Evolutionary conservation across 345 rosid species (phyloP), one percentile per base, ranked within the genome.

Genomic region (Kernera saxatilis): DNA sequence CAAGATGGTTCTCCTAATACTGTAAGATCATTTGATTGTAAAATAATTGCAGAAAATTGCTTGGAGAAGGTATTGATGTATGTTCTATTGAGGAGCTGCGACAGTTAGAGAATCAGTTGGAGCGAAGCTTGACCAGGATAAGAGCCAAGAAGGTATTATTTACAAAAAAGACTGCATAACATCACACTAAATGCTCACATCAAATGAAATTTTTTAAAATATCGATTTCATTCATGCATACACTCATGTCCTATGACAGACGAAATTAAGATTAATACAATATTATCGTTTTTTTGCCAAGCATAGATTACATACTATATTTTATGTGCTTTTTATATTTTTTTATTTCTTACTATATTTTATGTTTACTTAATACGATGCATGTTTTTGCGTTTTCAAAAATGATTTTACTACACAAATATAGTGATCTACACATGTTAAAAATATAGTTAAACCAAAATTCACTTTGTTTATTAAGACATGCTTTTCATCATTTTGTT

Each of bases 111-210:
- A 87, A 66, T 72, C 96, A 94, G 66, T 14, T 91, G 78, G 95
- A 88, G 13, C 82, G 84, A 74, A 70, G 97, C 82, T 85, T 94
- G 51, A 74, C 76, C 73, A 84, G 67, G 75, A 84, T 94, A 53
- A 84, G 96, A 82, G 86, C 89, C 23, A 88, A 82, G 83, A 91
- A 91, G 99, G 97, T 91, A 79, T 40, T 6, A 29, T 4, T 33
- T 61, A 5, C 8, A 11, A 19, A 8, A 57, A 6, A 23, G 3
- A 10, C 35, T 1, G 0, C 46, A 43, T n/a, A 23, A 17, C 45
- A 23, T 45, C 51, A 65, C 40, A 18, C 69, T 78, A 86, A 52
- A 83, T 84, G 55, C 79, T 84, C 8, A 32, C 40, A 41, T 41
- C 17, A 33, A 22, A 46, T 19, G 29, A 44, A 11, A 1, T 15